Conservation (phyloP, 1,284 basidiomycete species). For the Mixia osmundae region DNA sequence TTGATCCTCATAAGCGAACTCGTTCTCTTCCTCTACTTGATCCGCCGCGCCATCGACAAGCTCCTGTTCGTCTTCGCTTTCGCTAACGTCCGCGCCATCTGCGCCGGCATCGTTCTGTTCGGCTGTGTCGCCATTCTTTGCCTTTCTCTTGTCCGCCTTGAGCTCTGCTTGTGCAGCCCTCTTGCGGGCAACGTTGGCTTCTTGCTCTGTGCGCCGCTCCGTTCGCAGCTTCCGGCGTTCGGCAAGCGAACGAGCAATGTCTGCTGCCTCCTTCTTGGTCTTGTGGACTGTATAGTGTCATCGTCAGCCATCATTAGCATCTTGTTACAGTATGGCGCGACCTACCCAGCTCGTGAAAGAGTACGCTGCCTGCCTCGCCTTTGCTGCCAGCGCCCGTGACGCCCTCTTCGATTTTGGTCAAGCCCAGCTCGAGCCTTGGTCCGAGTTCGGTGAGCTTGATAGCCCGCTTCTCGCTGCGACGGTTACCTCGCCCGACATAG, state of each 20-base stretch:
- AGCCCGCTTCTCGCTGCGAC: constrained; percentile 51
- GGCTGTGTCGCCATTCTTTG: constrained; percentile 21
- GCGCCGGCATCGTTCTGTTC: constrained; percentile 16
- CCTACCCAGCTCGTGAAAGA: constrained; percentile 76
- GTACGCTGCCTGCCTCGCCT: constrained; percentile 31
- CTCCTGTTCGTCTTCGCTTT: constrained; percentile 24
- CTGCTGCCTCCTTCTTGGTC: constrained; percentile 21
- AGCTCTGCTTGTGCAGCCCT: constrained; percentile 41
- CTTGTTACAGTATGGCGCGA: constrained; percentile 7
- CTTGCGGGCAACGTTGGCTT: constrained; percentile 59
- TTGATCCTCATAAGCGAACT: constrained; percentile 40
- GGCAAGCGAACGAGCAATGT: constrained; percentile 24
- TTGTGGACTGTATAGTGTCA: constrained; percentile 41
- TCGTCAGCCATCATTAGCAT: background rate
- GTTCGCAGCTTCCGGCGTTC: constrained; percentile 32
- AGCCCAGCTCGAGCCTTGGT: constrained; percentile 71
- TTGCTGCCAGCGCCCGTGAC: no score
- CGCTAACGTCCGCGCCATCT: constrained; percentile 17
- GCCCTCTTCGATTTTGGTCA: constrained; percentile 78
- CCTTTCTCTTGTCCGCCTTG: constrained; percentile 50
- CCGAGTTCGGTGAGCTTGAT: constrained; percentile 84
- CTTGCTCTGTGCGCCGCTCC: constrained; percentile 58
- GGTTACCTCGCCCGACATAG: constrained; percentile 85
- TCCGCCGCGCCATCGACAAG: constrained; percentile 23
- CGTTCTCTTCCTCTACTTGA: constrained; percentile 23